phyloP scores from a whole-genome alignment of 257 asterid species.

The Solanum chmielewskii region DNA sequence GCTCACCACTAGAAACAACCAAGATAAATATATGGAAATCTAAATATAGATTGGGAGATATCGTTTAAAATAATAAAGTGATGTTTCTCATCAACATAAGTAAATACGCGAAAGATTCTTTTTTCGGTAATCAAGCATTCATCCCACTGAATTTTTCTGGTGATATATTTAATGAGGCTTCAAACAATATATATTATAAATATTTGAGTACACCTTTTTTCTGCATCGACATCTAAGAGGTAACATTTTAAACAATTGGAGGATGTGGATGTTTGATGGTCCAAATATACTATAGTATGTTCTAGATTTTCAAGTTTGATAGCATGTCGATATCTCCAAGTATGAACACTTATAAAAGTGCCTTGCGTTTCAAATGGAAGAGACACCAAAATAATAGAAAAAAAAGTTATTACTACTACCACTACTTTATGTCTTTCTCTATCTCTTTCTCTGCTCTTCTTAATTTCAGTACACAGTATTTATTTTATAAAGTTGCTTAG shows the following conservation, averaged over 20 bases:
- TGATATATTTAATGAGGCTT: not conserved
- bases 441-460: not conserved
- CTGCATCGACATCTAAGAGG: not conserved
- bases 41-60: not conserved
- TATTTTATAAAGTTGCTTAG: not conserved
- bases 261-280: not conserved
- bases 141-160: not conserved
- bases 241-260: no score
- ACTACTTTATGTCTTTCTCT: not conserved
- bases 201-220: not conserved
- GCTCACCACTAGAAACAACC: not conserved
- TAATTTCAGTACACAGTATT: not conserved
- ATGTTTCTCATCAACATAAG: not conserved
- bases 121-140: not conserved
- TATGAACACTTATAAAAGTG: not conserved
- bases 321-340: not conserved
- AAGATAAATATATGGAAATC: not conserved
- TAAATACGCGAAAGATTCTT: no score
- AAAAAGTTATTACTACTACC: not conserved
- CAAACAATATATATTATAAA: no score
- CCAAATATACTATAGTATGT: not conserved
- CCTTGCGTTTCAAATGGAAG: not conserved
- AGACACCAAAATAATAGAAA: no score
- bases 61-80: not conserved
- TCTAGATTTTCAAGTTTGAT: not conserved